Conservation (phyloP, 495 filamentous ascomycete genomes). For the Monascus purpureus region DNA sequence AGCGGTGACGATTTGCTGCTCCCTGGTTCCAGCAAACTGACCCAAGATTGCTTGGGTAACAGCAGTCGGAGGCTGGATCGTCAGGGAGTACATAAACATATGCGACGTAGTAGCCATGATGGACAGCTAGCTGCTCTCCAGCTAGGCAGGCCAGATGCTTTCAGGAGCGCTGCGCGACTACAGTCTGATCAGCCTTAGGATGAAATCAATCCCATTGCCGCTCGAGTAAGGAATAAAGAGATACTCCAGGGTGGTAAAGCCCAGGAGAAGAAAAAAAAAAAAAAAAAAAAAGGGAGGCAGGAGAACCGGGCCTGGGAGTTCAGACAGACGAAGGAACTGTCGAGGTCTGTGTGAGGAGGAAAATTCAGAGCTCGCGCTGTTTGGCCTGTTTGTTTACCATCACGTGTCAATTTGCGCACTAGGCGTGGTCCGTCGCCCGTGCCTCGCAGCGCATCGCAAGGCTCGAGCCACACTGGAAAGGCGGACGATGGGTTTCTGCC, state of each 20-base stretch:
- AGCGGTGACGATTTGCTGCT: slow-evolving; percentile 92
- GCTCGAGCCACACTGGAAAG: not conserved
- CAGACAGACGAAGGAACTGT: too few relatives aligned
- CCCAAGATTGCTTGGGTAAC: slow-evolving; percentile 83
- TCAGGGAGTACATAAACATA: slow-evolving; percentile 96
- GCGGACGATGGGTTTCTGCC: slow-evolving; percentile 28
- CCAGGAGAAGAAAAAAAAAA: too few relatives aligned
- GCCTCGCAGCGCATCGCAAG: not conserved
- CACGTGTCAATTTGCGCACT: too few relatives aligned
- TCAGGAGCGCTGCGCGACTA: slow-evolving; percentile 20
- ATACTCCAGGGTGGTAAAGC: too few relatives aligned
- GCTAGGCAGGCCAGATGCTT: slow-evolving; percentile 1
- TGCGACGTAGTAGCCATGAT: slow-evolving; percentile 93
- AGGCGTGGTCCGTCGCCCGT: too few relatives aligned
- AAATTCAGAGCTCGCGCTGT: too few relatives aligned
- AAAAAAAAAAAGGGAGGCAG: too few relatives aligned
- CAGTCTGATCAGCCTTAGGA: slow-evolving; percentile 16
- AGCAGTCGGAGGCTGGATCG: slow-evolving; percentile 79
- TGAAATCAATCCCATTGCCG: slow-evolving; percentile 31
- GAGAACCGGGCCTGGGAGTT: too few relatives aligned
- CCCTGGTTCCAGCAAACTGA: slow-evolving; percentile 86
- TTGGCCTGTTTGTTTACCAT: too few relatives aligned
- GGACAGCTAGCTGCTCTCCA: slow-evolving; percentile 16
- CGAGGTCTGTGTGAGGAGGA: too few relatives aligned
- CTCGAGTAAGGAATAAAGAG: slow-evolving; percentile 11